These are phyloP conservation scores for Coniophora puteana DNA, from an alignment of 1,284 basidiomycete species.

Conservation along the genomic window DNA sequence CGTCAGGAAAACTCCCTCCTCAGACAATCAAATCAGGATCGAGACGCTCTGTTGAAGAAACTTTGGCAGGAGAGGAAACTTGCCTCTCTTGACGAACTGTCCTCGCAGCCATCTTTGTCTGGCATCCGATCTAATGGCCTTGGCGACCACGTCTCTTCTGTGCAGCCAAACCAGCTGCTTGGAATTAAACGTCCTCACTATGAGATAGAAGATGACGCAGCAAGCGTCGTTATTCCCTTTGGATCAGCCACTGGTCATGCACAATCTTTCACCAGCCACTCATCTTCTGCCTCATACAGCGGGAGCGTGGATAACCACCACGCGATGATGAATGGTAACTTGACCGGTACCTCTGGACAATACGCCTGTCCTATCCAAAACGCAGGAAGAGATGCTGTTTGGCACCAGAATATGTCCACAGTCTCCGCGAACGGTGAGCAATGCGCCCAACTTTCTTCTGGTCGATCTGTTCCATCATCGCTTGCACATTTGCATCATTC, in stretches of 20 bases:
- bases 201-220: constrained; percentile 41
- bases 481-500: constrained; percentile 42
- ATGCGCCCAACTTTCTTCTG: too few species aligned
- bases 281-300: constrained; percentile 45
- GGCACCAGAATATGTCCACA: constrained; percentile 42
- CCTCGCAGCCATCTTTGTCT: constrained; percentile 44
- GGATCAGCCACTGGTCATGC: constrained; percentile 33
- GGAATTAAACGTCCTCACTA: too few species aligned
- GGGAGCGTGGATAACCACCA: constrained; percentile 37
- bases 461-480: too few species aligned
- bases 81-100: constrained; percentile 57
- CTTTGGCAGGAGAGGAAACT: constrained; percentile 59
- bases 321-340: constrained; percentile 33
- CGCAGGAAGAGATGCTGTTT: constrained; percentile 48
- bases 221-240: constrained; percentile 35
- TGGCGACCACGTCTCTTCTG: constrained; percentile 19
- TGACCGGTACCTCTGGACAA: constrained; percentile 47
- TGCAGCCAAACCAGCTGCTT: too few species aligned
- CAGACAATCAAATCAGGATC: constrained; percentile 59
- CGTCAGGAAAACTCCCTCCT: constrained; percentile 63
- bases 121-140: constrained; percentile 17
- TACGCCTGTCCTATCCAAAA: constrained; percentile 52
- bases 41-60: constrained; percentile 68
- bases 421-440: constrained; percentile 42
- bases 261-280: constrained; percentile 40